Base-by-base conservation (phyloP, 768 basidiomycete genomes). In the Solioccasus polychromus region DNA sequence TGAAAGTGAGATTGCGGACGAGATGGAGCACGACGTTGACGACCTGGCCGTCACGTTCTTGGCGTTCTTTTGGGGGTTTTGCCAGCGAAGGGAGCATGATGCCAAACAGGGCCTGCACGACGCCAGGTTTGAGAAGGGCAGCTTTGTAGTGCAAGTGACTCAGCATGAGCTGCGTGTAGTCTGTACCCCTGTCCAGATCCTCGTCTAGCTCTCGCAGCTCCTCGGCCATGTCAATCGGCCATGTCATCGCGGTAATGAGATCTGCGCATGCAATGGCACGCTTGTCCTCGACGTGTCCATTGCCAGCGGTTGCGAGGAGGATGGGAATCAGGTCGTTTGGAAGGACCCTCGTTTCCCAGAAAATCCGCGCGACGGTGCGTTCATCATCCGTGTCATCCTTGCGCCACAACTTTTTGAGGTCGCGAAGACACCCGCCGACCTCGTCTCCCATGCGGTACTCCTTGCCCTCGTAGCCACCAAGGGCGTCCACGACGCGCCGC, bases 321-420 rank as follows among this genome's bases (percentile, higher is more conserved):
- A 97, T 87, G 15, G 92, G 87, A 17, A 97, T 68, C 39, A 98
- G 73, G 67, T 97, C 95, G 52, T 91, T 93, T 8, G 82, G 76
- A 15, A 97, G 71, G 22, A 93, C 79, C 15, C 90, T 82, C n/a
- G 86, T 81, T 52, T 89, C 83, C 79, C 85, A 90, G 63, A 97
- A 88, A 47, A 97, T 87, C 34, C 93, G 83, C 4, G 95, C 92
- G 2, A 97, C 88, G 1, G 93, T 97, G 15, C 96, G 81, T 62
- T 94, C 93, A 62, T 98, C 95, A 66, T 99, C 96, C 0, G 85
- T 85, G 59, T 98, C 96, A 66, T 99, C 96, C 65, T 91, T 88
- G 41, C 94, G 71, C 96, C 95, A 98, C 39, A 95, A 77, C 55
- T 84, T 89, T 71, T 98, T 98, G 49, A 99, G 74, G 64, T 98